Conservation (phyloP, 2,329 filamentous ascomycete species). For the Fonsecaea pedrosoi region DNA sequence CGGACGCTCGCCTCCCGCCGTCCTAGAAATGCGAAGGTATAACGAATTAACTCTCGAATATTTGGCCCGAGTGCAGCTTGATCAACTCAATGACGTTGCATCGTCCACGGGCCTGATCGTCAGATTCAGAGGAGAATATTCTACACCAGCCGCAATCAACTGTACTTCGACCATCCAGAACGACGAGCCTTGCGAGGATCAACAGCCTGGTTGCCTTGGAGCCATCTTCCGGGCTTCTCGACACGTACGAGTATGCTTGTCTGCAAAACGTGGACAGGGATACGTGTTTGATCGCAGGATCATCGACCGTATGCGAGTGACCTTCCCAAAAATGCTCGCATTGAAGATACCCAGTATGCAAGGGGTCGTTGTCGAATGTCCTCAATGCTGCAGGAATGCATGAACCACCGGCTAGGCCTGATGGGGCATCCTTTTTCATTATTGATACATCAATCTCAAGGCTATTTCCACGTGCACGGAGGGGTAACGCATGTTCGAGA, state of each 20-base stretch:
- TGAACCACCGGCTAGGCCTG: not conserved
- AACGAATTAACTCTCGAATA: not conserved
- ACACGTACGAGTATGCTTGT: not conserved
- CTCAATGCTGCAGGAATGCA: not conserved
- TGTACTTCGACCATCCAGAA: not conserved
- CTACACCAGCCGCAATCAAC: not conserved
- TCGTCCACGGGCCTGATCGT: not conserved
- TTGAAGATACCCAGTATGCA: not conserved
- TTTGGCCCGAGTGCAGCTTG: not conserved
- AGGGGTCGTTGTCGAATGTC: not conserved
- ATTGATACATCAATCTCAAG: not conserved
- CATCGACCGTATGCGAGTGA: not conserved
- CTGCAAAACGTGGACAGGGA: not conserved
- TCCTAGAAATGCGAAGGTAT: not conserved
- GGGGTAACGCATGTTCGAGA: not conserved
- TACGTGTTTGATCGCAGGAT: not conserved
- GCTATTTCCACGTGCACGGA: conserved; percentile 6
- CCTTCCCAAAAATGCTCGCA: not conserved
- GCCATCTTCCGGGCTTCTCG: not conserved
- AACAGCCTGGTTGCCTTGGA: not conserved
- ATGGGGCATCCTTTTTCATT: not conserved
- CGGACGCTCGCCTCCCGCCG: not conserved
- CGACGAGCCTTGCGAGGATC: not conserved
- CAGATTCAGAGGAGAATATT: not conserved
- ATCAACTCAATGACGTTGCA: not conserved